Conservation (phyloP, 1,284 basidiomycete species). For the Prillingera fragicola region DNA sequence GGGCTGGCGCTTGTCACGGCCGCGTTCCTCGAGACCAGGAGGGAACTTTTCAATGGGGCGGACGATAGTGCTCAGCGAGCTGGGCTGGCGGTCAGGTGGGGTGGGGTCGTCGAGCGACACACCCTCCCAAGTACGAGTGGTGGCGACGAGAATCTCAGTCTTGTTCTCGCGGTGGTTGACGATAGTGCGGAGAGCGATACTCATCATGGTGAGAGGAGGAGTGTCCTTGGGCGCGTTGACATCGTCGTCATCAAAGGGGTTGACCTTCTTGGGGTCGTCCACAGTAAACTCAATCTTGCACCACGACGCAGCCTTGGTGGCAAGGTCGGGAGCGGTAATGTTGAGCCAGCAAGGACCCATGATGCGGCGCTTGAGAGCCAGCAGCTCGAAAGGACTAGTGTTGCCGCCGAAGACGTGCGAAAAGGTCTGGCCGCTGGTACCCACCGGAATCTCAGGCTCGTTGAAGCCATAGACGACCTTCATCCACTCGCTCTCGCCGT, state of each 20-base stretch:
- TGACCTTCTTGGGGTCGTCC: constrained; percentile 79
- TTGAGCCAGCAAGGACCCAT: constrained; percentile 99
- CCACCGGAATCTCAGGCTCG: constrained; percentile 64
- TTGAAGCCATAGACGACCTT: constrained; percentile 85
- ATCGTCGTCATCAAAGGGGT: constrained; percentile 72
- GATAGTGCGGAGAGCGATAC: constrained; percentile 80
- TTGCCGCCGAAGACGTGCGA: constrained; percentile 86
- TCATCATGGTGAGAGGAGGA: constrained; percentile 88
- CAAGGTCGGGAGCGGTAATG: constrained; percentile 66
- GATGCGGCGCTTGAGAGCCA: constrained; percentile 94
- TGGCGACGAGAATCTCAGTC: constrained; percentile 83
- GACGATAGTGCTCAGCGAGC: constrained; percentile 81
- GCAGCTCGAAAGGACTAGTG: constrained; percentile 85
- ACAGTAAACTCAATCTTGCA: constrained; percentile 90
- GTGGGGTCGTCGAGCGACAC: constrained; percentile 83
- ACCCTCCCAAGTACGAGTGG: constrained; percentile 81
- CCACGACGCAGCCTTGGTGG: constrained; percentile 81
- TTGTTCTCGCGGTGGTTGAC: constrained; percentile 93
- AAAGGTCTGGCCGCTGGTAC: constrained; percentile 75
- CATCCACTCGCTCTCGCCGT: constrained; percentile 77
- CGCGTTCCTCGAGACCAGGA: constrained; percentile 68
- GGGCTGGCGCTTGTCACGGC: constrained; percentile 58
- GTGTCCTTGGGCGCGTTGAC: constrained; percentile 67
- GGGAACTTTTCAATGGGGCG: constrained; percentile 86
- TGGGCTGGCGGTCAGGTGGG: constrained; percentile 77